Evolutionary conservation across 768 basidiomycete genomes (phyloP), one percentile per base, ranked within the genome.

Genomic region (Amanita pallidorosea): DNA sequence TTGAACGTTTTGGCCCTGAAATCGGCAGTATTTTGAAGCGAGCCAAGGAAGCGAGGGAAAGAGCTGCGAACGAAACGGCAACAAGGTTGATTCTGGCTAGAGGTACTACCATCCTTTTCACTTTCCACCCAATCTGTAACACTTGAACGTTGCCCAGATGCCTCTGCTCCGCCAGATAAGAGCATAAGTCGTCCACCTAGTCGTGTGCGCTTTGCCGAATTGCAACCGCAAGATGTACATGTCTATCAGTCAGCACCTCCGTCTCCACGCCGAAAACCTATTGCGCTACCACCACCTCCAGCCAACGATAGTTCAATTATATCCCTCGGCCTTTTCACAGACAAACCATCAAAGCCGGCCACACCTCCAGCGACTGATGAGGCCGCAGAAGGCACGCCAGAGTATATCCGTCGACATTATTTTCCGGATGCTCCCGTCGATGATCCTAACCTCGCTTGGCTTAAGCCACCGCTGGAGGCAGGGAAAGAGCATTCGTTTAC

Each of bases 381-480:
- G 23, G 40, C 56, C 34, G 4, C 45, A 20, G 85, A 85, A 60
- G 88, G 87, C 5, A 82, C 85, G 0, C 80, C 91, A 3, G 89
- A 91, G 61, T 77, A 85, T 59, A 93, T 95, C 51, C 84, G 89
- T 22, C 75, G 73, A 22, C 82, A 81, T 35, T 95, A 82, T 68
- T 96, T 96, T 60, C 88, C 93, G 0, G 65, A 76, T 51, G 77
- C 80, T 1, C 74, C 82, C 4, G 65, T 75, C 8, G 71, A 84
- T 56, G 80, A 91, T 55, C 82, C 90, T 5, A 80, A 77, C 43
- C 70, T 96, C 7, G 83, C 79, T 29, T 97, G 94, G 94, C 85
- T 95, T 64, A 65, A 61, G 7, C 56, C 65, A 2, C 51, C 68
- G 7, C 54, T 70, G 11, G 29, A 63, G 3, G 48, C 67, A 1